Evolutionary conservation across 2,329 filamentous ascomycete species (phyloP).

Genomic region (Ascochyta koolunga): DNA sequence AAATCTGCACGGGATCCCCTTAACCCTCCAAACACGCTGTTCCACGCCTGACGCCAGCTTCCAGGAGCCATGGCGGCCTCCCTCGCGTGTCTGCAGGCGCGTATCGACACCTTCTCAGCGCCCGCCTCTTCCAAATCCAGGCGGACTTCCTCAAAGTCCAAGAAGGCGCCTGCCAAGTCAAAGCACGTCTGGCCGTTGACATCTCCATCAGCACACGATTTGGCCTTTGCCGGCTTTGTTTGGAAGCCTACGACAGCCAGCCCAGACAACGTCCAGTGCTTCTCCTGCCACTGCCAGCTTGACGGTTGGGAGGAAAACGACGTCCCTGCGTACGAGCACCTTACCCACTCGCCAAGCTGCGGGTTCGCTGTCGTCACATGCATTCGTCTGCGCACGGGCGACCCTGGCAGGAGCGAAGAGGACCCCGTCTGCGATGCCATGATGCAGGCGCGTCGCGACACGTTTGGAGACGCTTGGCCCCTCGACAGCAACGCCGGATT

Average conservation of each 20-base stretch:
- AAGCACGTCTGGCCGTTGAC: constrained; percentile 75
- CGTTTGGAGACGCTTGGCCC: constrained; percentile 86
- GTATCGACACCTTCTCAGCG: constrained; percentile 79
- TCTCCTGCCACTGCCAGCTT: constrained; percentile 80
- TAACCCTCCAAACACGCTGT: background rate
- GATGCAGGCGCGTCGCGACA: constrained; percentile 77
- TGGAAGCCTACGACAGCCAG: constrained; percentile 77
- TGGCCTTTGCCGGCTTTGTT: constrained; percentile 90
- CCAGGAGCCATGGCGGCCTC: constrained; percentile 33
- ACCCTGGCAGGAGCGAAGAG: constrained; percentile 67
- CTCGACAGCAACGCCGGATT: constrained; percentile 64
- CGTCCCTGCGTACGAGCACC: constrained; percentile 81
- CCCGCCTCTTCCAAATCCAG: constrained; percentile 69
- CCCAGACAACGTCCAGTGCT: constrained; percentile 89
- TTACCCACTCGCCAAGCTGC: constrained; percentile 81
- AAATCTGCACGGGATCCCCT: background rate
- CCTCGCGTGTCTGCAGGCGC: constrained; percentile 72
- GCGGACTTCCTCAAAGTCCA: constrained; percentile 68
- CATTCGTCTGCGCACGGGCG: constrained; percentile 65
- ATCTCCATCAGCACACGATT: constrained; percentile 69
- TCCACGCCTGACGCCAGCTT: background rate
- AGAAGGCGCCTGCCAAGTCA: constrained; percentile 54
- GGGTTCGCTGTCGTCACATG: constrained; percentile 76
- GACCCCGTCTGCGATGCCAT: constrained; percentile 77
- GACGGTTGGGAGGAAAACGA: constrained; percentile 93